Conservation (phyloP, 1,284 basidiomycete genomes). For the Afroboletus lepidellus region DNA sequence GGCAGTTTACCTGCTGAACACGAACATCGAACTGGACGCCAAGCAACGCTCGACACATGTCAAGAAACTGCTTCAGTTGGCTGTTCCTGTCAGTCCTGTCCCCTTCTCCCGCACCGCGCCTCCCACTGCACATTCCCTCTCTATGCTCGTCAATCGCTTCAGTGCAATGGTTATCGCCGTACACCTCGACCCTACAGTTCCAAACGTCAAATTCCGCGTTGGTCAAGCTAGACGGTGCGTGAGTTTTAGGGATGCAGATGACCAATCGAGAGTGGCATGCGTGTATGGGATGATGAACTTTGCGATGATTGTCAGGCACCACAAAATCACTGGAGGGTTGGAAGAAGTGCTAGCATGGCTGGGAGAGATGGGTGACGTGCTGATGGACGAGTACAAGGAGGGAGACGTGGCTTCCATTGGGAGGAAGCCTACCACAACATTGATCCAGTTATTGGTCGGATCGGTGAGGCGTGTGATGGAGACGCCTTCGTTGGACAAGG, state of each 20-base stretch:
- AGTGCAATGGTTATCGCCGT: constrained; percentile 76
- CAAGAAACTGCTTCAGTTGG: constrained; percentile 76
- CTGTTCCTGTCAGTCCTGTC: constrained; percentile 73
- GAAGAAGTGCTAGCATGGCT: constrained; percentile 67
- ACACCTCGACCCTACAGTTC: constrained; percentile 61
- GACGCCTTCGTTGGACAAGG: constrained; percentile 44
- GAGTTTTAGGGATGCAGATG: constrained; percentile 67
- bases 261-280: constrained; percentile 67
- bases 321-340: constrained; percentile 47
- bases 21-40: constrained; percentile 28
- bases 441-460: constrained; percentile 55
- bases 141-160: constrained; percentile 86
- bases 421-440: constrained; percentile 29
- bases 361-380: constrained; percentile 54
- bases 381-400: constrained; percentile 59
- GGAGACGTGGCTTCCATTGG: constrained; percentile 14
- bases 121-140: constrained; percentile 60
- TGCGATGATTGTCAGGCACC: constrained; percentile 64
- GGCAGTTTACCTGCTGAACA: constrained; percentile 42
- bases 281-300: constrained; percentile 82
- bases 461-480: constrained; percentile 63
- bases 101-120: constrained; percentile 58
- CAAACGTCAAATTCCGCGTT: constrained; percentile 54
- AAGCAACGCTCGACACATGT: constrained; percentile 46
- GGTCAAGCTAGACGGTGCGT: constrained; percentile 66